Percentiles rank a stretch among this genome's conserved stretches.
These are phyloP conservation scores for Cyclotella distinguenda DNA, from an alignment of 108 stramenopile species.

Conservation along the genomic window DNA sequence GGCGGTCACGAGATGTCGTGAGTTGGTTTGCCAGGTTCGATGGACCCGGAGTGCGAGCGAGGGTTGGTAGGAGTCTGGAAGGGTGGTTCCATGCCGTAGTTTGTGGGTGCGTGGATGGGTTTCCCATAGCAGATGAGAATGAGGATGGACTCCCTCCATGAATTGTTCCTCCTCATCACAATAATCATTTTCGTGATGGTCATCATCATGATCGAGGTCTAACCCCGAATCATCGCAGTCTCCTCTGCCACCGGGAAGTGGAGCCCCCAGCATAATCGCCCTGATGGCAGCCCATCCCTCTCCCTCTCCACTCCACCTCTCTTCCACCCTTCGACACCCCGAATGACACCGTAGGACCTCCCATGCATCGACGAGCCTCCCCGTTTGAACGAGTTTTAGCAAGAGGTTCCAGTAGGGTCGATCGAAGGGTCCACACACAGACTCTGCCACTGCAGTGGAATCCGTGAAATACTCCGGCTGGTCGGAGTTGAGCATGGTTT, in stretches of 20 bases:
- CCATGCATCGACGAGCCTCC: constrained; percentile 73
- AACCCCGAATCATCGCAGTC: constrained; percentile 54
- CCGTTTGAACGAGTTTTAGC: constrained; percentile 44
- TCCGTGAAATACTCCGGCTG: constrained; percentile 72
- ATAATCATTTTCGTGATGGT: background rate
- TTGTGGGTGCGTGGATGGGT: constrained; percentile 24
- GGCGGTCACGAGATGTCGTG: constrained; percentile 18
- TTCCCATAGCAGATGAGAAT: constrained; percentile 71
- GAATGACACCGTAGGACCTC: constrained; percentile 65
- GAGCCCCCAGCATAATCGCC: constrained; percentile 64
- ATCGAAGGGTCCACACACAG: constrained; percentile 29
- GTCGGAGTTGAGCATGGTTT: constrained; percentile 40
- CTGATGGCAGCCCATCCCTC: constrained; percentile 60
- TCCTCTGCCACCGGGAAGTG: constrained; percentile 73
- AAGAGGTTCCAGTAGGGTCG: constrained; percentile 60
- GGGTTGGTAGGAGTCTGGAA: constrained; percentile 44
- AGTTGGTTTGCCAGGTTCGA: constrained; percentile 54
- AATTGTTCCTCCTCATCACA: background rate
- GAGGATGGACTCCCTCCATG: constrained; percentile 38
- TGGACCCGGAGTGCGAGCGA: constrained; percentile 49
- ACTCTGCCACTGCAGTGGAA: too few relatives aligned
- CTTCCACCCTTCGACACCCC: constrained; percentile 44
- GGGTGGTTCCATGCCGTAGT: constrained; percentile 1
- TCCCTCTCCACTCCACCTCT: constrained; percentile 34
- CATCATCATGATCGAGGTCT: constrained; percentile 33